phyloP scores from a whole-genome alignment of 2,329 filamentous ascomycete genomes.

The Fusarium devonianum region DNA sequence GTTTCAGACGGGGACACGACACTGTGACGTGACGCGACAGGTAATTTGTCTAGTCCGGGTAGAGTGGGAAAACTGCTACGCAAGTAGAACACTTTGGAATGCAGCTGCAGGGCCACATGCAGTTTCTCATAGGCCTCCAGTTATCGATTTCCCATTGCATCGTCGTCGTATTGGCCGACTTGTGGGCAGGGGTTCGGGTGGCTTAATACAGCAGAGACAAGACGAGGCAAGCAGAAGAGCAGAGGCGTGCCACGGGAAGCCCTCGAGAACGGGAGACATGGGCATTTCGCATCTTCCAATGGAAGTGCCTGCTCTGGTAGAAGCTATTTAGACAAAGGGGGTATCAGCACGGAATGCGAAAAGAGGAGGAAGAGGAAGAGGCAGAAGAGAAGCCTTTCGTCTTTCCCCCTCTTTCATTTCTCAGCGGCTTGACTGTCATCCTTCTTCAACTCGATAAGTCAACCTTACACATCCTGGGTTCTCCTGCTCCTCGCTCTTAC shows the following conservation, averaged over 20 bases:
- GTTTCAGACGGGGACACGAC: constrained; percentile 9
- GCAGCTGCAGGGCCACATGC: constrained; percentile 13
- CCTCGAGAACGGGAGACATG: constrained; percentile 3
- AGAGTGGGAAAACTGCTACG: constrained; percentile 3
- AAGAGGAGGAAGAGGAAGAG: constrained; percentile 8
- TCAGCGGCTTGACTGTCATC: constrained; percentile 7
- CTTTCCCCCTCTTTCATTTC: constrained; percentile 14
- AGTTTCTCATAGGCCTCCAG: constrained; percentile 2
- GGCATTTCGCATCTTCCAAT: constrained; percentile 11
- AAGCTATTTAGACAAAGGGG: constrained; percentile 21
- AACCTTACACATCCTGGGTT: neutral
- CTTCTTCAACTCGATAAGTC: constrained; percentile 8
- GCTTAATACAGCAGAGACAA: constrained; percentile 25
- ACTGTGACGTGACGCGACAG: neutral
- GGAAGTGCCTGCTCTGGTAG: constrained; percentile 11
- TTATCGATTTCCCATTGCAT: neutral
- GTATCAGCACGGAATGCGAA: constrained; percentile 5
- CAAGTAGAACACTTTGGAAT: constrained; percentile 31
- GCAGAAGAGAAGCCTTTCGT: constrained; percentile 1
- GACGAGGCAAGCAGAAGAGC: constrained; percentile 16
- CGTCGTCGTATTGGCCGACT: constrained; percentile 13
- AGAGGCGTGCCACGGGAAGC: constrained; percentile 3
- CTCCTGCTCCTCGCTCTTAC: neutral
- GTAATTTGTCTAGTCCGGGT: constrained; percentile 3
- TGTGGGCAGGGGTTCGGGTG: constrained; percentile 27